Percentiles rank a stretch among this genome's conserved stretches.
These are phyloP conservation scores for Trichoderma parareesei DNA, from an alignment of 495 filamentous ascomycete genomes.

Conservation along the genomic window DNA sequence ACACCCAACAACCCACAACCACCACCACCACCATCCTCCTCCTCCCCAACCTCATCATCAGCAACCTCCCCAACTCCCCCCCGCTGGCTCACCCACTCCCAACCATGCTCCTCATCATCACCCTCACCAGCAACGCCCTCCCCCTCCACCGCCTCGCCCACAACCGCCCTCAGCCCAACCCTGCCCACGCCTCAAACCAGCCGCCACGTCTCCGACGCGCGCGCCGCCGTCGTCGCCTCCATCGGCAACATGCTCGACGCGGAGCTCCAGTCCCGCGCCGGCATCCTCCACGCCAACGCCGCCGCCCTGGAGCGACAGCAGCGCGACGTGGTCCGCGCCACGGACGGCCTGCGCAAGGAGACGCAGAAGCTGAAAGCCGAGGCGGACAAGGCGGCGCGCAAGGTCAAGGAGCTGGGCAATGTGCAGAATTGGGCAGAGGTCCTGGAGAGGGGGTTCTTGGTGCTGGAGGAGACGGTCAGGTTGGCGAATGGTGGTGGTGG, in stretches of 20 bases:
- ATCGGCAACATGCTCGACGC: conserved; percentile 66
- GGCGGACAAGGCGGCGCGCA: conserved; percentile 57
- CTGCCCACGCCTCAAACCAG: conserved; percentile 31
- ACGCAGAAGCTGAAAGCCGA: conserved; percentile 62
- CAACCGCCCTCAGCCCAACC: conserved; percentile 19
- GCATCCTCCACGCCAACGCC: conserved; percentile 67
- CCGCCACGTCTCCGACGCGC: conserved; percentile 52
- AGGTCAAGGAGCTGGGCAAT: conserved; percentile 88
- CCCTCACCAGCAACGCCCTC: conserved; percentile 14
- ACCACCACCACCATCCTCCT: background rate
- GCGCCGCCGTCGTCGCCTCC: conserved; percentile 67
- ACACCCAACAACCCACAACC: background rate
- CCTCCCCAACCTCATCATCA: conserved; percentile 13
- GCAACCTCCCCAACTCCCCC: conserved; percentile 13
- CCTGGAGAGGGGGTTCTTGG: conserved; percentile 81
- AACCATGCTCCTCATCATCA: conserved; percentile 15
- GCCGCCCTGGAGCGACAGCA: conserved; percentile 64
- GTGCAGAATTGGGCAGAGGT: conserved; percentile 98
- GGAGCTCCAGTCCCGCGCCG: conserved; percentile 63
- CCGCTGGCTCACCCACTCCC: conserved; percentile 10
- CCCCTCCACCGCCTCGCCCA: conserved; percentile 11
- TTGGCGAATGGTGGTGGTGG: conserved; percentile 38
- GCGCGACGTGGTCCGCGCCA: conserved; percentile 54
- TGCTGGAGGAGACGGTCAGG: conserved; percentile 79
- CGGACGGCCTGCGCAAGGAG: conserved; percentile 59